Evolutionary conservation across 345 rosid species (phyloP), one percentile per base, ranked within the genome.

Genomic region (Salix udensis): DNA sequence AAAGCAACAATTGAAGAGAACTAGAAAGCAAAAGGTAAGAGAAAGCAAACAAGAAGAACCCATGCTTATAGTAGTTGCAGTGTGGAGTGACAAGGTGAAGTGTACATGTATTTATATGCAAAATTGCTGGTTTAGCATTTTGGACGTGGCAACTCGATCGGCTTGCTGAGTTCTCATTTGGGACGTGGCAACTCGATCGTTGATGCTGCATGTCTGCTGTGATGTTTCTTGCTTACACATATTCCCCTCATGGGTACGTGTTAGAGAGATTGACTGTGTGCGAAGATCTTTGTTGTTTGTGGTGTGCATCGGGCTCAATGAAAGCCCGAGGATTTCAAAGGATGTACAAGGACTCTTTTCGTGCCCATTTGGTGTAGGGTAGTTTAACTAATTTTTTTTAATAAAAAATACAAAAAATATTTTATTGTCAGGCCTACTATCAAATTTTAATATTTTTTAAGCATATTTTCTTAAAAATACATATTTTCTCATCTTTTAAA

Each of bases 1-100:
- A 39, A 40, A 5, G 42, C 18, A 55, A 28, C 68, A 34, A 0
- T 68, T 67, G 61, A 76, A 40, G 52, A 76, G 73, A 68, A 76
- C 23, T 12, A 75, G 72, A 65, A 74, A 11, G 31, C 70, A 65
- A 7, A 74, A 28, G n/a, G 30, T 6, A 11, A 30, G 31, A 46
- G 70, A 65, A 1, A 74, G 19, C 40, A 26, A 65, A 44, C 64
- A 61, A 70, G 65, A 67, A 2, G 19, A 67, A 67, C 23, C 46
- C 70, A 67, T 67, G 68, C 37, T 67, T 67, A 28, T 28, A 28
- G 28, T 28, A 28, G 28, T 28, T 1, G 58, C 6, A 16, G 21
- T 50, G 58, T 18, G 58, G 21, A 16, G 4, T 65, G 21, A 2
- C n/a, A 18, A 34, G 21, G 10, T 31, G 4, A 36, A 36, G 21